Base-by-base conservation (phyloP, 176 grass and related monocot genomes). In the Musa acuminata region DNA sequence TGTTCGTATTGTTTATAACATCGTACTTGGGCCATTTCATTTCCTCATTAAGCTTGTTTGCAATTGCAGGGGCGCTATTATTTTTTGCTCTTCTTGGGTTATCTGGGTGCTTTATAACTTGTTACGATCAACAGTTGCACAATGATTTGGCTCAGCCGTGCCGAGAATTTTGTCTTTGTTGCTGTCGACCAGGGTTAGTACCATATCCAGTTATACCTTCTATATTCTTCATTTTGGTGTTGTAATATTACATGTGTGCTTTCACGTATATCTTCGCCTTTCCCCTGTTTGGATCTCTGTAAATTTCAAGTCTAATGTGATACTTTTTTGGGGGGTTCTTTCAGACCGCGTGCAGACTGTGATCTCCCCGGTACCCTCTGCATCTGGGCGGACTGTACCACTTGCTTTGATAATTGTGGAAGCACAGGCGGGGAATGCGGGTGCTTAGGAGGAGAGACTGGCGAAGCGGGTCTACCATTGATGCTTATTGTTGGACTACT, bases 21-120 rank as follows among this genome's bases (percentile, higher is more conserved):
- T 55, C 50, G 11, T 11, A 17, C 19, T 16, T 52, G 7, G 1
- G 71, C 26, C 52, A 29, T 26, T 8, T 74, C 1, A 4, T 14
- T 27, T 55, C 13, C 25, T 11, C 13, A 53, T 74, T 55, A 11
- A 29, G 8, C 53, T 25, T 55, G 14, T 35, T 23, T 74, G 12
- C 12, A 27, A 55, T 7, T 88, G 54, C 86, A 99, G 95, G 90
- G 58, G 95, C 95, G 10, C 80, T 99, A 20, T 82, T 94, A 51
- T 99, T 99, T 85, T 99, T 99, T 83, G 88, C 88, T 67, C 78
- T 99, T 55, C 85, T 99, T 71, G 95, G 95, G 17, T 84, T 99
- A 72, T 99, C 88, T 9, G 95, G 95, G 83, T 99, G 95, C 80
- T 91, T 99, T 67, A 87, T 99, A 89, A 99, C 95, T 20, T 99